Evolutionary conservation across 768 basidiomycete genomes (phyloP), one percentile per base, ranked within the genome.

Genomic region (Trametes coccinea): DNA sequence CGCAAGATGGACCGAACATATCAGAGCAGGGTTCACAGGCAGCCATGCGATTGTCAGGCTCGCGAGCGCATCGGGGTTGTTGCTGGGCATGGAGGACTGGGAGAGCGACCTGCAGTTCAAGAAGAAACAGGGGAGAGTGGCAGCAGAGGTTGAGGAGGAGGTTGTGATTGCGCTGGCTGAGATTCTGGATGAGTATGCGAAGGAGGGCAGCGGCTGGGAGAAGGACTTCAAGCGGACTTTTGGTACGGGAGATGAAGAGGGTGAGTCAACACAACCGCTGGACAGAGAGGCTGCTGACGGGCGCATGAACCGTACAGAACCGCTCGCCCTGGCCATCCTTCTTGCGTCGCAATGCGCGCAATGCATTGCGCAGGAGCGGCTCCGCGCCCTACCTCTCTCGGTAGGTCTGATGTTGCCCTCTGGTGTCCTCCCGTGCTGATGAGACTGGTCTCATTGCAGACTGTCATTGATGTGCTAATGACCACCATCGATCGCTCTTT

Each of bases 131-230:
- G 73, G 47, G 55, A 72, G 29, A 77, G 80, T 47, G 73, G 75
- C 4, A 69, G 68, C 34, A 2, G 2, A 37, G 45, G 80, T 87
- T 9, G 87, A 92, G 71, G 82, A 88, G 56, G 87, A 90, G 67
- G 70, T 84, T 29, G 76, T 92, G 33, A 76, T 93, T 30, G 83
- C 88, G 3, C 76, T 91, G 30, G 90, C 91, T 7, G 90, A 92
- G 69, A 81, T 88, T 27, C 82, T 92, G 71, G 90, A 92, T 65
- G 73, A 80, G 10, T 85, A 87, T 62, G 66, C 69, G 16, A 70
- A 59, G 10, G 65, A 54, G 27, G 56, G 60, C 4, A 58, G 69
- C 6, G 77, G 77, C 14, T 91, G 90, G 90, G 84, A 87, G 69
- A 81, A 78, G 53, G 89, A 92, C 66, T 91, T 90, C 69, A 79